These are phyloP conservation scores for Botrytis hyacinthi DNA, from an alignment of 2,329 filamentous ascomycete species.

Conservation along the genomic window DNA sequence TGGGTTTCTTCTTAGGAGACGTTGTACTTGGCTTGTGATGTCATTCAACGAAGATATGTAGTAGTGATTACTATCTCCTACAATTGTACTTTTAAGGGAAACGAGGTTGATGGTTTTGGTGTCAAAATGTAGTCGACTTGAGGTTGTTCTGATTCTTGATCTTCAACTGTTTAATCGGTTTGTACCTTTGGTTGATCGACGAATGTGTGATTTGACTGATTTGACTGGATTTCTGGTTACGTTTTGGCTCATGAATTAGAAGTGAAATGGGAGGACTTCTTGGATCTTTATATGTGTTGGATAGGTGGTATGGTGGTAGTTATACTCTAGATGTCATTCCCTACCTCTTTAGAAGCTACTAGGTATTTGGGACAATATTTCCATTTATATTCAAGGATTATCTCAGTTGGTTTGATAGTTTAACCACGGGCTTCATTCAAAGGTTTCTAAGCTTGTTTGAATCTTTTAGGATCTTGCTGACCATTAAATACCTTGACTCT, in stretches of 20 bases:
- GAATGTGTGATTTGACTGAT: neutral
- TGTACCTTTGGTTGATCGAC: no score
- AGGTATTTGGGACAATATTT: neutral
- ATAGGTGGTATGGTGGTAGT: neutral
- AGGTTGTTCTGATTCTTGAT: neutral
- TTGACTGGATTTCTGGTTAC: neutral
- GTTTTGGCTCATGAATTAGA: neutral
- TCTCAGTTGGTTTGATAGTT: neutral
- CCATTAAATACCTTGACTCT: slow-evolving; percentile 2
- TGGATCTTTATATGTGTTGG: slow-evolving; percentile 12
- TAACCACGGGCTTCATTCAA: neutral
- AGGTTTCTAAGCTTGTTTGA: neutral
- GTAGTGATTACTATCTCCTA: neutral
- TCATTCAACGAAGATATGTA: neutral
- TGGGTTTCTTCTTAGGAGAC: neutral
- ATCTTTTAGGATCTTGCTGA: neutral
- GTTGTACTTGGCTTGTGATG: slow-evolving; percentile 10
- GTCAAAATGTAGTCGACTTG: neutral
- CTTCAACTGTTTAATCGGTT: neutral
- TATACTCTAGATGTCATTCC: neutral
- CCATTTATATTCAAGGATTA: neutral
- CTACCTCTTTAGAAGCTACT: neutral
- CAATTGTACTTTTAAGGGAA: neutral
- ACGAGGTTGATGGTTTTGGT: neutral
- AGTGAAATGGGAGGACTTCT: neutral